Base-by-base conservation (phyloP, 2,329 filamentous ascomycete genomes). In the Apiospora phragmitis region DNA sequence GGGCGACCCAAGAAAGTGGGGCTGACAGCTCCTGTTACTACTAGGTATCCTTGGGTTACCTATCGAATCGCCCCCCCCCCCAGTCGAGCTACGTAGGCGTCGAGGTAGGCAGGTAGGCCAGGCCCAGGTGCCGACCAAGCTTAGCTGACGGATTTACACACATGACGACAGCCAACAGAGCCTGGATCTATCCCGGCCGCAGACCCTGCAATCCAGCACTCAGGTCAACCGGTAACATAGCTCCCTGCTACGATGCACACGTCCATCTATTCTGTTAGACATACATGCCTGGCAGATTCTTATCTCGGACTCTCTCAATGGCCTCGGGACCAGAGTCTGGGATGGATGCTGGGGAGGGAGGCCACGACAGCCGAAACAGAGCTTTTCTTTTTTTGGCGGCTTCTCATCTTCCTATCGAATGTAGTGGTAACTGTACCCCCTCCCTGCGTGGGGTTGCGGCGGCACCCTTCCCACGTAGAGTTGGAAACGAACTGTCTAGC, bases 11-110 rank as follows among this genome's bases (percentile, higher is more conserved):
- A 12, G 26, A 35, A 62, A 62, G 55, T 62, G 55, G 55, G 32
- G 18, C 55, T 62, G 55, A 62, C 55, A 62, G 55, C 55, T 62
- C 55, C 55, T 62, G 55, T 62, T 62, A 62, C 55, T 62, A 32
- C 38, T 62, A 62, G 32, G 55, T 62, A 35, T 62, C 29, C 55
- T 62, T 38, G 55, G 55, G 55, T 38, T 62, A 62, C 38, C n/a
- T n/a, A n/a, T 62, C 32, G n/a, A 62, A 38, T 62, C 55, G 51
- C 51, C 51, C 51, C 51, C 51, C 51, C 4, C 11, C 24, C 32
- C 51, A 32, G 51, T 59, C 51, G 6, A 18, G 14, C 51, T 59
- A 59, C 51, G 51, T 59, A 35, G 51, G 29, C 51, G 12, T 51
- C 24, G 45, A 16, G 14, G 18, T 43, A 49, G 29, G 16, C 35